Evolutionary conservation across 2,329 filamentous ascomycete species (phyloP).

Genomic region (Ophiostoma perfectum): DNA sequence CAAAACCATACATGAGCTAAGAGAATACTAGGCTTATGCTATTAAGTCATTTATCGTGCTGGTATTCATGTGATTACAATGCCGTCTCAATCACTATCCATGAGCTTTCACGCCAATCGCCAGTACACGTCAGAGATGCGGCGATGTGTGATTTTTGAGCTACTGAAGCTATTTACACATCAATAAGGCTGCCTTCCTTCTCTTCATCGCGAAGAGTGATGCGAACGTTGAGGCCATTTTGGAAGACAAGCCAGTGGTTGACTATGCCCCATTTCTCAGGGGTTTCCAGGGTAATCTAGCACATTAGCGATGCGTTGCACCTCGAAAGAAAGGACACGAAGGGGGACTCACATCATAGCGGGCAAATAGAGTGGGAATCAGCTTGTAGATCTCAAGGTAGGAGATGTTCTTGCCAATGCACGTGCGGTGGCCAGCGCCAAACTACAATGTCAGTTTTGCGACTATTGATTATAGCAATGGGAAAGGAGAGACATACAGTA

Average conservation of each 20-base stretch:
- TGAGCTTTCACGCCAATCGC: no score
- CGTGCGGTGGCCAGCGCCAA: conserved; percentile 38
- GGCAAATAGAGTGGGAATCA: conserved; percentile 37
- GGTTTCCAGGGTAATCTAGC: neutral
- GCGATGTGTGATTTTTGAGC: no score
- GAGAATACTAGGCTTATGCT: no score
- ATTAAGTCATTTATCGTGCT: no score
- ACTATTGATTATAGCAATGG: neutral
- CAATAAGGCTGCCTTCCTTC: neutral
- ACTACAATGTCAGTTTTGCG: conserved; percentile 24
- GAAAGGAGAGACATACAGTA: conserved; percentile 23
- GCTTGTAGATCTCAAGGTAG: conserved; percentile 35
- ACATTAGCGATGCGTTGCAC: neutral
- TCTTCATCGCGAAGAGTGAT: neutral
- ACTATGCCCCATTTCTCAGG: neutral
- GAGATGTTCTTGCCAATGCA: conserved; percentile 38
- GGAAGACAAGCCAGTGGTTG: conserved; percentile 3
- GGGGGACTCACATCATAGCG: conserved; percentile 31
- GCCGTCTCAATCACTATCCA: no score
- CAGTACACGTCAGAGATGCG: no score
- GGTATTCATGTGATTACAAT: no score
- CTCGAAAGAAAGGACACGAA: conserved; percentile 31
- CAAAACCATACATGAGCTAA: no score
- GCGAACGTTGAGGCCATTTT: neutral
- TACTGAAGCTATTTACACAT: neutral